phyloP scores from a whole-genome alignment of 495 filamentous ascomycete genomes.

The Hyaloscypha variabilis region DNA sequence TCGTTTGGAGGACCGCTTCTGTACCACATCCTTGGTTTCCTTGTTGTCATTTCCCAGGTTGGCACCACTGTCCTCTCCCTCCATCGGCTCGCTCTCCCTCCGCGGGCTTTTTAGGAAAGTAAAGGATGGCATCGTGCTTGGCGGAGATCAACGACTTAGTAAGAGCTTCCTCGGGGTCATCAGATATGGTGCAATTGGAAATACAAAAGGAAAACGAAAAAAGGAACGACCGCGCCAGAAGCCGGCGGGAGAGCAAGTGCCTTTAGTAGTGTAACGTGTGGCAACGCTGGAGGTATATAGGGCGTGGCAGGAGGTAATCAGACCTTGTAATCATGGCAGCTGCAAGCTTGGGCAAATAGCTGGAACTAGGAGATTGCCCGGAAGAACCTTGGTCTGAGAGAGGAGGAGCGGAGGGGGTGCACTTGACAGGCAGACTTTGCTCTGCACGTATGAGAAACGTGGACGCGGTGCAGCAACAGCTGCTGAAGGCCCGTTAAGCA shows the following conservation, averaged over 20 bases:
- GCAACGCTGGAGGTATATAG: neutral
- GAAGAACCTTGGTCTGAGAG: neutral
- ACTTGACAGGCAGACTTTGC: conserved; percentile 1
- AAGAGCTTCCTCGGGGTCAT: conserved; percentile 18
- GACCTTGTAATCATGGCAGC: neutral
- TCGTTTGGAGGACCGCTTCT: conserved; percentile 37
- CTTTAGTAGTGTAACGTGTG: neutral
- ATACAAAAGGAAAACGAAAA: conserved; percentile 19
- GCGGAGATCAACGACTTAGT: conserved; percentile 8
- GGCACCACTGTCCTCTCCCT: conserved; percentile 13
- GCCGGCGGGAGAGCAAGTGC: neutral
- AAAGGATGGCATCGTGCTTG: conserved; percentile 31
- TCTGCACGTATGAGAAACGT: neutral
- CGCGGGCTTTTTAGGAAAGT: conserved; percentile 27
- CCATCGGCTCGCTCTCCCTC: conserved; percentile 13
- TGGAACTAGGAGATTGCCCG: neutral
- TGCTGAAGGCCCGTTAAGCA: too few relatives aligned
- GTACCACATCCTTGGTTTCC: conserved; percentile 27
- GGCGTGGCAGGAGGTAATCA: neutral
- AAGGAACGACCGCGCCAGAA: conserved; percentile 11
- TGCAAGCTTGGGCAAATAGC: neutral
- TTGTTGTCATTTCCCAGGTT: neutral
- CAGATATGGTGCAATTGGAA: conserved; percentile 20
- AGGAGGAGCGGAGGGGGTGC: neutral
- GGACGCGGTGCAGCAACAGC: neutral